Conservation (phyloP, 139 green algal species). For the Yamagishiella unicocca region DNA sequence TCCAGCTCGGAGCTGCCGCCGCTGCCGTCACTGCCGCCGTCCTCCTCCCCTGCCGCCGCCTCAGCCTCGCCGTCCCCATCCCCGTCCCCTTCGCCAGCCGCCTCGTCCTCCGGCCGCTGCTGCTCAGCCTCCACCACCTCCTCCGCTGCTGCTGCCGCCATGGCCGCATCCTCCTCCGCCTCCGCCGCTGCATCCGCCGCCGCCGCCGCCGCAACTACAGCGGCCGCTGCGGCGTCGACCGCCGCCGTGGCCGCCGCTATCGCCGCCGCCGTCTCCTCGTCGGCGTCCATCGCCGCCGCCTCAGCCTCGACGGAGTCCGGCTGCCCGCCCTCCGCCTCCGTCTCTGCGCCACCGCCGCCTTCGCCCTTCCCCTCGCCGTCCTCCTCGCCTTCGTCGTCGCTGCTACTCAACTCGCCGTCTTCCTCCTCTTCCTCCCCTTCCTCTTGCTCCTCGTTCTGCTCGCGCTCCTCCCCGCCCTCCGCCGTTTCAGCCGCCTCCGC, state of each 20-base stretch:
- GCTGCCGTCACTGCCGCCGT: neutral
- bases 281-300: neutral
- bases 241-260: neutral
- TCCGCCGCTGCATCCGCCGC: neutral
- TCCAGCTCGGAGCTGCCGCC: neutral
- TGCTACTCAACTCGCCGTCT: neutral
- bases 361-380: neutral
- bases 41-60: neutral
- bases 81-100: neutral
- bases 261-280: neutral
- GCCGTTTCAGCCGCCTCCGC: neutral
- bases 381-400: neutral
- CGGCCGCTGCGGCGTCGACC: neutral
- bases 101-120: neutral
- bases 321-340: neutral
- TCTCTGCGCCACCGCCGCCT: neutral
- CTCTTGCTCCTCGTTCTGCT: neutral
- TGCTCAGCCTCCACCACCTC: neutral
- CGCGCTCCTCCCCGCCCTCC: neutral
- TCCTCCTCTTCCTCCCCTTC: neutral
- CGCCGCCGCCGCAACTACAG: neutral
- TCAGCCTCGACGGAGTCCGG: no score
- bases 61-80: neutral
- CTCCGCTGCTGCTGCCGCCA: neutral
- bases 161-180: neutral